Evolutionary conservation across 1,284 basidiomycete genomes (phyloP), one percentile per base, ranked within the genome.

Genomic region (Irpex rosettiformis): DNA sequence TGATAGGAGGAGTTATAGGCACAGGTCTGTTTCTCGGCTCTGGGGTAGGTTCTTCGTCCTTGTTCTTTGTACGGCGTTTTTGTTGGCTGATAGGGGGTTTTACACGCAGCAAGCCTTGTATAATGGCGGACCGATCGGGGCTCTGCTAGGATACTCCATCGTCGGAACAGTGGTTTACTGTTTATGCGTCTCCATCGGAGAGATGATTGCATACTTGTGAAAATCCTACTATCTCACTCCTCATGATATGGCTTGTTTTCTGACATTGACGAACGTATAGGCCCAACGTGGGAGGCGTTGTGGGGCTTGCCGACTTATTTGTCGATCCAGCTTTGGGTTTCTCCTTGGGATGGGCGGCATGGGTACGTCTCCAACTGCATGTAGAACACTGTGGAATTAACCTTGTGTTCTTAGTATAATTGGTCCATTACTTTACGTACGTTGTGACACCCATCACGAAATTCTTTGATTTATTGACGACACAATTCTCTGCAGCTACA

Each of bases 261-360:
- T n/a, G n/a, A n/a, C n/a, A n/a, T n/a, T n/a, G n/a, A n/a, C n/a
- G n/a, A 2, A 58, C 3, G 67, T 6, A 21, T 11, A 69, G 85
- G 86, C 40, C 92, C 88, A 74, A 91, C 91, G 89, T 92, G 1
- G 85, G 84, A 61, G 86, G 89, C 43, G 91, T 93, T 65, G 86
- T 93, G 16, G 85, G 92, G 64, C 85, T 89, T 4, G 89, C 91
- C 1, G 67, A 67, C 68, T 68, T 67, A 0, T 71, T 69, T 42
- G 70, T 72, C 4, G 69, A 70, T 47, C 64, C 61, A 0, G 68
- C 69, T 1, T 58, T 70, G 3, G 69, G 70, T 0, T 71, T 71
- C 58, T 69, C 70, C 0, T 61, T 71, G 0, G 70, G 70, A 10
- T 71, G 70, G 69, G 69, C 70, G 0, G 68, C 69, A 18, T 71